Evolutionary conservation across 2,329 filamentous ascomycete species (phyloP), one percentile per base, ranked within the genome.

Genomic region (Thyridium curvatum): DNA sequence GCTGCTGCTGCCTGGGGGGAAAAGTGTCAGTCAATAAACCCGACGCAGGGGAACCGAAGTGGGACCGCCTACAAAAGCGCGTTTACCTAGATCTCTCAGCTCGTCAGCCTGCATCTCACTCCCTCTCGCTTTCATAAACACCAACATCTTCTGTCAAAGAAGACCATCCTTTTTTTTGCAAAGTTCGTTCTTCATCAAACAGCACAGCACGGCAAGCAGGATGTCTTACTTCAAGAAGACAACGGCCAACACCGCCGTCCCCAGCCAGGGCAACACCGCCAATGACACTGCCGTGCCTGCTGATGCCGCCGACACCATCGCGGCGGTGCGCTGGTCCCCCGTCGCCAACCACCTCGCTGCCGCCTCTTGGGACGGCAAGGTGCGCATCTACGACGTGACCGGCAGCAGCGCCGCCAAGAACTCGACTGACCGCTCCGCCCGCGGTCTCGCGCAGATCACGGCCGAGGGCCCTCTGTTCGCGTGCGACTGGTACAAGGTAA

Each of bases 401-500:
- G 38, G 41, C 18, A 34, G 44, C 36, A 46, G 43, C 14, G 43
- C 43, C 35, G 52, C 53, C 35, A 43, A 39, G 21, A 50, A 26
- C 21, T 6, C 21, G 21, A 26, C 21, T 26, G 21, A 26, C 21
- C 21, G 21, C 21, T 26, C 21, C 10, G 21, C 10, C 10, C 21
- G 21, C 21, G 13, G 44, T 32, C 46, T 51, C 32, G 47, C 55
- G 12, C 31, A 42, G 39, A 46, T 60, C 41, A 31, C 35, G 17
- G 44, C 45, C 36, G 50, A 52, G 7, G 46, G 45, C 35, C 59
- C 59, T 12, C 39, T 60, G 28, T 43, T 64, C 41, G 52, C 54
- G 39, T 61, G 58, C 47, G 52, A 61, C 51, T 62, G 60, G 52
- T 53, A 51, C 46, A 55, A 59, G 55, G 60, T 63, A 56, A 57